Percentiles rank a stretch among this genome's conserved stretches.
phyloP scores from a whole-genome alignment of 139 green algal genomes.

The Edaphochlamys debaryana region DNA sequence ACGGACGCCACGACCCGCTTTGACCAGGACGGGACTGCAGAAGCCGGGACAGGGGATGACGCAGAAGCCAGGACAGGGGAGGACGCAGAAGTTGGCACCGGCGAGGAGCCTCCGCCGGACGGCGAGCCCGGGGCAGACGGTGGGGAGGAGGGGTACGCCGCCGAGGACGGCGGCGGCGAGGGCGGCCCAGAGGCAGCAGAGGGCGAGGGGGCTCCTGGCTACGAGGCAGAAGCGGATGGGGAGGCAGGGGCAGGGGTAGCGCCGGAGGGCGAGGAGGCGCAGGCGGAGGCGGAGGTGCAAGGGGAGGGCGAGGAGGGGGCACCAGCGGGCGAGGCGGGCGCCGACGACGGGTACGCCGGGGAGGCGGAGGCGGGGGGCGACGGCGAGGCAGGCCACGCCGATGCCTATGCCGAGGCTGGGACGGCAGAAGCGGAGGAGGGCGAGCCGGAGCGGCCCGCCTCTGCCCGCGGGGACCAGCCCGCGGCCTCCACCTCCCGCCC shows the following conservation, averaged over 20 bases:
- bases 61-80: no score
- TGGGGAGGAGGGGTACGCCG: background rate
- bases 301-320: background rate
- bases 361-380: background rate
- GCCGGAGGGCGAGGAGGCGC: background rate
- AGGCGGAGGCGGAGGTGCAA: no score
- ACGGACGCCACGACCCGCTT: no score
- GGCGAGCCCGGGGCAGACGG: background rate
- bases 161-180: no score
- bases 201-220: background rate
- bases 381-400: background rate
- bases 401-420: background rate
- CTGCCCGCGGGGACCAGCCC: background rate
- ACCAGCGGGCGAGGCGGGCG: background rate
- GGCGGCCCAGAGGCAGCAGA: background rate
- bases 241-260: background rate
- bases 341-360: background rate
- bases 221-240: background rate
- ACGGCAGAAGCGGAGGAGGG: background rate
- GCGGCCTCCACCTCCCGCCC: conserved; percentile 26
- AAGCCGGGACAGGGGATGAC: no score
- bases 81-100: no score
- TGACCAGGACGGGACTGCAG: no score
- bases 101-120: no score
- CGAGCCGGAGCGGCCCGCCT: background rate